Base-by-base conservation (phyloP, 805 yeast species). In the Hanseniaspora lindneri region DNA sequence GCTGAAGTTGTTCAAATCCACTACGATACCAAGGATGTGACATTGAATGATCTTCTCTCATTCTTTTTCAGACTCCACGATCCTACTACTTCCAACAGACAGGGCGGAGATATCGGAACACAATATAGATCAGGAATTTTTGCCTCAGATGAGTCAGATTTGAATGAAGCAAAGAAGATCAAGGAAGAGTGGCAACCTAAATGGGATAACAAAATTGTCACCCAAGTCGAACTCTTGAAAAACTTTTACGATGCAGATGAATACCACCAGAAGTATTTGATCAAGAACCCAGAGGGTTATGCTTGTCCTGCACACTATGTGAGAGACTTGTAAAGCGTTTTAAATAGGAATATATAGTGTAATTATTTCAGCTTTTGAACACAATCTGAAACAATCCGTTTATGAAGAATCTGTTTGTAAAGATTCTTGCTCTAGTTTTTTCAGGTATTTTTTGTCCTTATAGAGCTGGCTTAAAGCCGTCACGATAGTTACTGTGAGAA, bases 191-290 rank as follows among this genome's bases (percentile, higher is more conserved):
- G 77, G 60, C 92, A 87, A 61, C 74, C 74, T 49, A 72, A 75
- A 51, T 92, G 89, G 83, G 70, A 72, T 41, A 72, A 80, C 57
- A 67, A 68, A 50, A 80, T 92, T 24, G 81, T 68, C 40, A 87
- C 97, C 1, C 66, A 66, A 39, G 75, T 88, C 44, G 82, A 76
- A 58, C 81, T 83, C 8, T 72, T 86, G 39, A 61, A 68, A 44
- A 70, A 69, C 51, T 92, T 84, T 72, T 81, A 79, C 69, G 96
- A 88, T 60, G 97, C 96, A n/a, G 98, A 89, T 65, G 88, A 79
- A 32, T 89, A 88, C 62, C 98, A 89, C 63, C 97, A 89, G 62
- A 59, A 72, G 53, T 89, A 92, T 62, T 69, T 89, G 57, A 72
- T 73, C 50, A 79, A 76, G 58, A 86, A 89, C 61, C 94, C 96